Base-by-base conservation (phyloP, 805 yeast species). In the Wickerhamomyces bovis region DNA sequence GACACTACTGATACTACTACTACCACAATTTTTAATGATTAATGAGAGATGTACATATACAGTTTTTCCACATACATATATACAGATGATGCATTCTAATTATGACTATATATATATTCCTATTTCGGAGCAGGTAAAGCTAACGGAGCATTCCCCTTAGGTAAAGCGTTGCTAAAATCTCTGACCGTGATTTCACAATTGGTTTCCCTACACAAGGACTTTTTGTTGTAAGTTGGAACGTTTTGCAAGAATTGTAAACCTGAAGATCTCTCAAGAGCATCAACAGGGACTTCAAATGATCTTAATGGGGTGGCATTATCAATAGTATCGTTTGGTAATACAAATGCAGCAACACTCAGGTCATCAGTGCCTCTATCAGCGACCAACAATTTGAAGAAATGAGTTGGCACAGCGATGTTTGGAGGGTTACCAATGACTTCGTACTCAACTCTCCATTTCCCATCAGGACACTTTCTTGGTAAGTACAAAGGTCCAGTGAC, bases 381-480 rank as follows among this genome's bases (percentile, higher is more conserved):
- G 41, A 94, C 87, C 46, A 94, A 70, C 49, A 94, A 68, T 69
- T 94, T 94, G 77, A 83, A 94, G 61, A 94, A 94, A 65, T 94
- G 99, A 0, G 99, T 94, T 22, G 99, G 99, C 11, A 94, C 99
- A 0, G 99, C 98, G 45, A 94, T 75, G 58, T 79, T 87, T 43
- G 99, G 98, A 11, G 99, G 99, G 57, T 89, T 86, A 2, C 99
- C 99, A 62, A 94, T 88, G 38, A 94, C 86, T 67, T 94, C 98
- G 66, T 92, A 94, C 2, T 76, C 69, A 18, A 94, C 96, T 53
- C 84, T 75, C 64, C 71, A 87, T 63, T 92, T 92, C 5, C 95
- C 97, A 61, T 90, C 96, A 2, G 63, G 58, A 51, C 80, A 78
- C 50, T 71, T 71, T 54, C 82, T 83, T 7, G 99, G 99, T 45